Percentiles rank a stretch among this genome's conserved stretches.
These are phyloP conservation scores for Sphaerostilbella broomeana DNA, from an alignment of 2,329 filamentous ascomycete genomes.

Conservation along the genomic window DNA sequence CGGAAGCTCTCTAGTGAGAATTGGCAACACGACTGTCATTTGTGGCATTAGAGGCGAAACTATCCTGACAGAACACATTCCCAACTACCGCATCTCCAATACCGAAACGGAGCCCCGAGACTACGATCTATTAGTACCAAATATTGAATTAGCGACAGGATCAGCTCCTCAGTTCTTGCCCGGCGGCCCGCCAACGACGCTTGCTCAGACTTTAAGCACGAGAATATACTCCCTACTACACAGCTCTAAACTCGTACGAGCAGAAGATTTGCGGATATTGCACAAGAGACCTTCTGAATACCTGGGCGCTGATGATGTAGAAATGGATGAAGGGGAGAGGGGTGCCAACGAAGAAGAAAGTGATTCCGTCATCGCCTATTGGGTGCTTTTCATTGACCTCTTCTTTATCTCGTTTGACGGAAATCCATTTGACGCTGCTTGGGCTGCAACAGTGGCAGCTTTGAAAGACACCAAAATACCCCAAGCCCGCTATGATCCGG, in stretches of 20 bases:
- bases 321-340: constrained; percentile 33
- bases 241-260: constrained; percentile 58
- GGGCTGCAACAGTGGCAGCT: constrained; percentile 77
- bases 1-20: constrained; percentile 80
- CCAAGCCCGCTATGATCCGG: constrained; percentile 73
- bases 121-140: constrained; percentile 78
- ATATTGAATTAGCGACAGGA: constrained; percentile 86
- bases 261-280: constrained; percentile 67
- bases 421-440: constrained; percentile 85
- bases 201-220: constrained; percentile 81
- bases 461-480: constrained; percentile 73
- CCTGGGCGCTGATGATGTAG: constrained; percentile 39
- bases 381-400: constrained; percentile 93
- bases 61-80: constrained; percentile 66
- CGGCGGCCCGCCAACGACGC: constrained; percentile 68
- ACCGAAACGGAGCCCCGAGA: constrained; percentile 45
- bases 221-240: constrained; percentile 72
- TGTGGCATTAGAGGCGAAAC: constrained; percentile 88
- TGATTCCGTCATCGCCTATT: constrained; percentile 70
- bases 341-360: constrained; percentile 28
- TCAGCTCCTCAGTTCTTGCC: constrained; percentile 81
- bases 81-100: constrained; percentile 50
- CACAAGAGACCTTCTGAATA: constrained; percentile 47
- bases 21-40: constrained; percentile 89
- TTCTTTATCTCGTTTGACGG: constrained; percentile 90